Evolutionary conservation across 768 basidiomycete genomes (phyloP), one percentile per base, ranked within the genome.

Genomic region (Amanita subjunquillea): DNA sequence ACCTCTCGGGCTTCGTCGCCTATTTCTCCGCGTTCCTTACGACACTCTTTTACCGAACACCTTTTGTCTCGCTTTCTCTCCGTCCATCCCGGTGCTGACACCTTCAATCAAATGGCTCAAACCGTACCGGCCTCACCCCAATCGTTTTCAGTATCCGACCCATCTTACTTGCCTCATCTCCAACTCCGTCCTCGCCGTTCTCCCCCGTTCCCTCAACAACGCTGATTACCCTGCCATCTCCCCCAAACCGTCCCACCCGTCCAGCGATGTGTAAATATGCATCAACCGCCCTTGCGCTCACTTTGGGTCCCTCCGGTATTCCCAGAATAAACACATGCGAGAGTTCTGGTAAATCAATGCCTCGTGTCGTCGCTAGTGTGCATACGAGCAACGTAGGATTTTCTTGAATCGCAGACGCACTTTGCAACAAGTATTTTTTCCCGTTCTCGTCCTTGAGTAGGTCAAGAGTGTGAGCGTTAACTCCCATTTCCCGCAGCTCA

Each of bases 291-390:
- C 62, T 62, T 29, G 71, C 73, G 44, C 60, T 68, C 36, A 71
- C 67, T 43, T 58, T 66, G 9, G 59, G 65, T 29, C 70, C 74
- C 54, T 77, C 74, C 5, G 79, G 75, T 2, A 84, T 67, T 3
- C 86, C 86, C 42, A 85, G 65, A 47, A 88, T 69, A 63, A 91
- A 88, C 17, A 90, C 87, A 61, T 89, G 87, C 44, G 78, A 77
- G 58, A 90, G 69, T 55, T 73, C 74, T 8, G 81, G 82, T 48
- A 90, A 65, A 67, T 91, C 87, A 46, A 91, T 65, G 25, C 87
- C 87, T 45, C 88, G 80, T 34, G 78, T 79, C 17, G 82, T 82
- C 15, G 85, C 83, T 22, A 78, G 67, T 0, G 87, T 88, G 12
- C 77, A 74, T 38, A 91, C 83, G 30, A 91, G 70, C 59, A 90